Base-by-base conservation (phyloP, 2,329 filamentous ascomycete genomes). In the Plectosphaerella plurivora region DNA sequence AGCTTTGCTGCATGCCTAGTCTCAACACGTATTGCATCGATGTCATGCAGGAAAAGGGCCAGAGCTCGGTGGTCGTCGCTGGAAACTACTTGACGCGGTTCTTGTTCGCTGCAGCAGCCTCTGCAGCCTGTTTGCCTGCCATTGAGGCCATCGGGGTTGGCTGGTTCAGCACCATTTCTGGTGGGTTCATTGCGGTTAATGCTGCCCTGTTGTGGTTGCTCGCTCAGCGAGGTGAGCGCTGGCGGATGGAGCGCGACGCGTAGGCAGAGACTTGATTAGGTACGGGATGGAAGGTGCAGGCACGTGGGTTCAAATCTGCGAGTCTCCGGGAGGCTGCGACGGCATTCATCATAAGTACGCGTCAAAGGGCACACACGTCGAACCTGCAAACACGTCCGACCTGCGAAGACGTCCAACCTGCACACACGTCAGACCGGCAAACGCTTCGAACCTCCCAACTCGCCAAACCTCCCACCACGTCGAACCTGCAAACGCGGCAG, bases 11-110 rank as follows among this genome's bases (percentile, higher is more conserved):
- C 60, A 91, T 91, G 61, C 87, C 87, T 0, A 83, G 80, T 47
- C 66, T 92, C 55, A 91, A 92, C 65, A 89, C 88, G 0, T 92
- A 94, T 68, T 92, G 88, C 64, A 69, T 94, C 41, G 89, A 94
- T 65, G 88, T 93, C 12, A 90, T 92, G 84, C 87, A 87, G 57
- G 1, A 74, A 80, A 28, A 83, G 83, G 44, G 82, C 86, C 4
- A 39, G 89, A 94, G 62, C 87, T 93, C 16, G 4, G 82, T 89
- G 46, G 41, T 44, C n/a, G 41, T 44, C 11, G 87, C 88, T 0
- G 87, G 88, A 0, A 93, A 93, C 65, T 94, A 92, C 66, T 83
- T 91, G 59, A 75, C 89, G 51, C 77, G 89, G 5, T 94, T 93
- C 65, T 63, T 91, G 5, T 87, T 91, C 59, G 89, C 84, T 0